Percentiles rank a stretch among this genome's conserved stretches.
Conservation (phyloP, 1,139 yeast species). For the Casaregolazyma suthepensis region DNA sequence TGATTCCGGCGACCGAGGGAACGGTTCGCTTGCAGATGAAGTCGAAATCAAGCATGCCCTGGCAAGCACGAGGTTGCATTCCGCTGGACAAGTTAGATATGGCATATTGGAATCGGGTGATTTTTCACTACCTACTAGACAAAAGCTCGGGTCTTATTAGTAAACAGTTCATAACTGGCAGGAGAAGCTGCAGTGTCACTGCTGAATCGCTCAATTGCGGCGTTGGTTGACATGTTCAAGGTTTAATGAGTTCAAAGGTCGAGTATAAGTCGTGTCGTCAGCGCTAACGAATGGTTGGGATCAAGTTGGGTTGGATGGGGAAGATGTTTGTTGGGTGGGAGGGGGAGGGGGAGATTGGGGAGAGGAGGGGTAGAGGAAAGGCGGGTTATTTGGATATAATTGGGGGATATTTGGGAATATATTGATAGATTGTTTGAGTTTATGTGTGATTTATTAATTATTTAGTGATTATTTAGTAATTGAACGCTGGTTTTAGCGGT, state of each 20-base stretch:
- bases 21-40: constrained; percentile 41
- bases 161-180: constrained; percentile 36
- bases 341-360: background rate
- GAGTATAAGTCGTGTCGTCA: background rate
- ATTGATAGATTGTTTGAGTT: no score
- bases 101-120: background rate
- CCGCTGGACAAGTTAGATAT: constrained; percentile 16
- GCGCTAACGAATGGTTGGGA: background rate
- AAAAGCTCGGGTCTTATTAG: constrained; percentile 39
- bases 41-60: constrained; percentile 45
- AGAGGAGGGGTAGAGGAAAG: background rate
- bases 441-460: background rate
- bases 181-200: constrained; percentile 9
- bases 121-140: constrained; percentile 26
- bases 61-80: constrained; percentile 43
- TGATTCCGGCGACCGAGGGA: constrained; percentile 45
- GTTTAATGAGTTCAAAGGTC: background rate
- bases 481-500: background rate
- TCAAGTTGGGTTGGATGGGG: background rate
- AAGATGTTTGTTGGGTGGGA: background rate
- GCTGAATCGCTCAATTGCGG: constrained; percentile 25
- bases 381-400: background rate
- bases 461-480: no score
- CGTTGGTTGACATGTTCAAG: constrained; percentile 24
- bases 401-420: background rate